Conservation (phyloP, 2,329 filamentous ascomycete genomes). For the Xylaria sp. region DNA sequence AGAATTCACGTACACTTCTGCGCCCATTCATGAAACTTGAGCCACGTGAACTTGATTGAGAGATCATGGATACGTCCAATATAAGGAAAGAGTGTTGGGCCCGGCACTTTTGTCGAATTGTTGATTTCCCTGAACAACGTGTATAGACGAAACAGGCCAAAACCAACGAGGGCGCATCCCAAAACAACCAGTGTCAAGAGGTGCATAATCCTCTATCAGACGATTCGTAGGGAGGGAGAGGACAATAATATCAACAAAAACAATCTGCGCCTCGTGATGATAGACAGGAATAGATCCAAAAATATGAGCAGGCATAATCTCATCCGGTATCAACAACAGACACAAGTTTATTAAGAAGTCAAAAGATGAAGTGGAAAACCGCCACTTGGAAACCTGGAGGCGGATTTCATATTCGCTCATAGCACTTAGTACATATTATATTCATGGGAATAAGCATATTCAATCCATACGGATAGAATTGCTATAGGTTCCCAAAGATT, state of each 20-base stretch:
- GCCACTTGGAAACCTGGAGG: background rate
- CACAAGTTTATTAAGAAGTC: background rate
- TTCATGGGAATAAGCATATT: background rate
- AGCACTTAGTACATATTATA: background rate
- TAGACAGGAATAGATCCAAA: slow-evolving; percentile 15
- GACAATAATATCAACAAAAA: background rate
- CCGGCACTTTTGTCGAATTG: slow-evolving; percentile 47
- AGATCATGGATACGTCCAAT: slow-evolving; percentile 59
- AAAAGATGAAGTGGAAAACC: slow-evolving; percentile 5
- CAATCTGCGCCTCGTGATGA: background rate
- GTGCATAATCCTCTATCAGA: slow-evolving; percentile 42
- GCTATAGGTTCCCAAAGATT: too few relatives aligned
- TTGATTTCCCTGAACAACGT: slow-evolving; percentile 49
- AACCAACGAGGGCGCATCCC: slow-evolving; percentile 39
- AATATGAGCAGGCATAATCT: background rate
- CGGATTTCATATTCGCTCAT: slow-evolving; percentile 13
- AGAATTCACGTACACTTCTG: slow-evolving; percentile 40
- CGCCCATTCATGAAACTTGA: slow-evolving; percentile 61
- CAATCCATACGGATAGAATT: background rate
- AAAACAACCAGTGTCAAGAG: slow-evolving; percentile 43
- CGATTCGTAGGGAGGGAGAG: background rate
- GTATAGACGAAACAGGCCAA: slow-evolving; percentile 44
- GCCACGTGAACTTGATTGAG: slow-evolving; percentile 62
- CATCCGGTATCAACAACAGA: background rate
- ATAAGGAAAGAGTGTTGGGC: slow-evolving; percentile 51